Base-by-base conservation (phyloP, 306 rosid genomes). In the Fragaria nilgerrensis region DNA sequence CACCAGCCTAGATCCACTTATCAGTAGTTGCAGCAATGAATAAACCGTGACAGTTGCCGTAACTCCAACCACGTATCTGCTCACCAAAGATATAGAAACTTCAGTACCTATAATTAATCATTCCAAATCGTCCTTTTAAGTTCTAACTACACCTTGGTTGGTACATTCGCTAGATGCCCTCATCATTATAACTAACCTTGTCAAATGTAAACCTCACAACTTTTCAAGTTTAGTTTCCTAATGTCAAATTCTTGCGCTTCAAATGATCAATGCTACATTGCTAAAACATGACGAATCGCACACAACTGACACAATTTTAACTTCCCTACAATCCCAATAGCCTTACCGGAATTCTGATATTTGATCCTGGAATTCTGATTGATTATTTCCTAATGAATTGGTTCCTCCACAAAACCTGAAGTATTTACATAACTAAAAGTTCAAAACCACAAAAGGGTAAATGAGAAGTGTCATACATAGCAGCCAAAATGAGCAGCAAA, bases 21-120 rank as follows among this genome's bases (percentile, higher is more conserved):
- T 70, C 66, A 95, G 85, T 44, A 95, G 86, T 72, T 92, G 97
- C 58, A 95, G 59, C 79, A 92, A 80, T 45, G 95, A 92, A 85
- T 95, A 91, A 75, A 90, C 90, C 1, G 83, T 87, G 47, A 87
- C 98, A 5, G 95, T 92, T 37, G 86, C 93, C 27, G 87, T 80
- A 39, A 90, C 91, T 74, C 95, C 98, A 72, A 87, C 93, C 34
- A 94, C 89, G 78, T 79, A 92, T 87, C 97, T 94, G 86, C 65
- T 43, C 90, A 78, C 15, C 37, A 76, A 62, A 81, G 70, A 68
- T n/a, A n/a, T 50, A 23, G 9, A 56, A 41, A 8, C 44, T 41
- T 20, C 53, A 82, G 14, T 70, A 6, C 78, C 34, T 71, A 32
- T 32, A 32, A n/a, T n/a, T n/a, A 32, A 32, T 32, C 36, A 32